A percentile compares a stretch with the other conserved stretches of the same genome.
Conservation (phyloP, 2,329 filamentous ascomycete genomes). For the Celoporthe dispersa region DNA sequence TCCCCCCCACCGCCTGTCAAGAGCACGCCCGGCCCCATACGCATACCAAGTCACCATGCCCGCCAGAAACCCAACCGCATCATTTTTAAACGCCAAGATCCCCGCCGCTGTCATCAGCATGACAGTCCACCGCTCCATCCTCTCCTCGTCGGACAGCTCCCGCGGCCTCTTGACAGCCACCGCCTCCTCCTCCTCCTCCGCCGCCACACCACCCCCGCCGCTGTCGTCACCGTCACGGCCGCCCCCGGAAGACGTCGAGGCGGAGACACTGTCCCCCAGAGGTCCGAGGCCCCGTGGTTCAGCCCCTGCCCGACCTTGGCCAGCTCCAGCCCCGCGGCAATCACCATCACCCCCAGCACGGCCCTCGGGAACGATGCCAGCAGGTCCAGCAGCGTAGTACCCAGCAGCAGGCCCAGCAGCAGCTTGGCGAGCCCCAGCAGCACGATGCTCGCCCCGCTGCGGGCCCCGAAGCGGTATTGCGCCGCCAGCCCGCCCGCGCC, state of each 20-base stretch:
- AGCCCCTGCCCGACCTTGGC: constrained; percentile 83
- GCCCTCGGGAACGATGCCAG: constrained; percentile 75
- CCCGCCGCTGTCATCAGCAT: constrained; percentile 88
- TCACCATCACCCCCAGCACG: constrained; percentile 84
- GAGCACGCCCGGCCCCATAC: constrained; percentile 54
- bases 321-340: constrained; percentile 86
- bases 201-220: constrained; percentile 36
- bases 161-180: constrained; percentile 49
- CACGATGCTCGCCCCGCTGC: constrained; percentile 83
- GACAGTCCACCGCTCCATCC: constrained; percentile 78
- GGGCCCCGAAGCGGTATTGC: constrained; percentile 88
- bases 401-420: constrained; percentile 74
- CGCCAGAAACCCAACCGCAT: constrained; percentile 82
- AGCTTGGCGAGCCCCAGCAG: constrained; percentile 79
- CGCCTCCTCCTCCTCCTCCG: background rate
- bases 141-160: constrained; percentile 67
- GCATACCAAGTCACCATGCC: constrained; percentile 80
- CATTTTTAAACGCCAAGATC: constrained; percentile 85
- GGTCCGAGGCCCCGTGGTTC: constrained; percentile 69
- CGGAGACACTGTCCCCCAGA: constrained; percentile 51
- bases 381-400: constrained; percentile 72
- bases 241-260: background rate
- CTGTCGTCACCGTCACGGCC: constrained; percentile 49
- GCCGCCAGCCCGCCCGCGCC: constrained; percentile 89
- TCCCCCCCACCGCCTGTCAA: constrained; percentile 35